These are phyloP conservation scores for Samsoniella hepiali DNA, from an alignment of 2,329 filamentous ascomycete species.

Conservation along the genomic window DNA sequence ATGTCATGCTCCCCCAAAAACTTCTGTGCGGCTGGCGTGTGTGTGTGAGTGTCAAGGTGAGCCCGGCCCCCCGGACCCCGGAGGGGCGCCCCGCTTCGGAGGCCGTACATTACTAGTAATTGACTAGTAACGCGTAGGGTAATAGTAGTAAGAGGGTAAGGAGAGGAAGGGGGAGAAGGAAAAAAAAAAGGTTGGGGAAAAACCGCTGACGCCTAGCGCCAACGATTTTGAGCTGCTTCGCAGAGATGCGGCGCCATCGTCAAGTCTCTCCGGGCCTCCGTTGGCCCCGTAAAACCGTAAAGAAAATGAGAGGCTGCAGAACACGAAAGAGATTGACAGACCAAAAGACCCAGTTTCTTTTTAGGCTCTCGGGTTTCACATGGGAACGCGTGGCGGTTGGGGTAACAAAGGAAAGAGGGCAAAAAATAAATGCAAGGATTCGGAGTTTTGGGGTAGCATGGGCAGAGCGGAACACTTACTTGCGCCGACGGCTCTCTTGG, in stretches of 20 bases:
- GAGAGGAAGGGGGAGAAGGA: background rate
- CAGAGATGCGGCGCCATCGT: constrained; percentile 7
- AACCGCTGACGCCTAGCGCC: background rate
- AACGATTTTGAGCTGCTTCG: background rate
- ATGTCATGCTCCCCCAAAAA: background rate
- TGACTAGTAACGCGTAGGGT: constrained; percentile 8
- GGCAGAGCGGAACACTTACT: constrained; percentile 53
- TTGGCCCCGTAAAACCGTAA: constrained; percentile 13
- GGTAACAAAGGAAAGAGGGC: background rate
- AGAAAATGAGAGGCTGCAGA: background rate
- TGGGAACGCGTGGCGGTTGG: constrained; percentile 13
- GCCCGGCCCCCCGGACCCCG: constrained; percentile 7
- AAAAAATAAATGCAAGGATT: background rate
- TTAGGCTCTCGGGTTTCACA: background rate
- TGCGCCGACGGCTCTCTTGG: constrained; percentile 79
- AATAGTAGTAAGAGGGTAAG: background rate
- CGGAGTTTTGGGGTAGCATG: constrained; percentile 1
- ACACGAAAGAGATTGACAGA: background rate
- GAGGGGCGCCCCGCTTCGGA: constrained; percentile 10
- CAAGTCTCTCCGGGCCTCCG: constrained; percentile 15
- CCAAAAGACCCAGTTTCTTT: background rate
- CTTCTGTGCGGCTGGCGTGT: background rate
- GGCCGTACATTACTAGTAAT: constrained; percentile 7
- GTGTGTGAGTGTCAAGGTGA: background rate
- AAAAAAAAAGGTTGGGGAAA: constrained; percentile 15